phyloP scores from a whole-genome alignment of 306 rosid genomes.

The Casuarina equisetifolia region DNA sequence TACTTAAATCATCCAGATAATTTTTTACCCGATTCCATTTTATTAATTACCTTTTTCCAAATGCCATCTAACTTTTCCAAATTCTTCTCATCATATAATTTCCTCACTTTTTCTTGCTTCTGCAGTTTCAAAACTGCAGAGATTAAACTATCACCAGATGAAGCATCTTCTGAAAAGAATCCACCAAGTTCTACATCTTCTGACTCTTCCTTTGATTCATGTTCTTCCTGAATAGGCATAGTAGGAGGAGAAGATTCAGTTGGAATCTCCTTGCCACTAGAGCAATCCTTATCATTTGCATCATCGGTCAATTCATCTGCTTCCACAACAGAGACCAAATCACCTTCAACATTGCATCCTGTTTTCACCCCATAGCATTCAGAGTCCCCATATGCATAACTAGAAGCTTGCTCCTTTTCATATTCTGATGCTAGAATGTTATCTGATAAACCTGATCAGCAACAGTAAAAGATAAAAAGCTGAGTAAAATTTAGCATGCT shows the following conservation, averaged over 20 bases:
- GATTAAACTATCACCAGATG: constrained; percentile 46
- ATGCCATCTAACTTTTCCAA: constrained; percentile 83
- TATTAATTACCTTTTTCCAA: constrained; percentile 75
- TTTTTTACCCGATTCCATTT: constrained; percentile 2
- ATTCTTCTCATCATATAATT: constrained; percentile 58
- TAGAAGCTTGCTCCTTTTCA: constrained; percentile 54
- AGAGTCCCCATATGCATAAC: constrained; percentile 37
- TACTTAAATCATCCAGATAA: background rate
- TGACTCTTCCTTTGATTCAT: constrained; percentile 48
- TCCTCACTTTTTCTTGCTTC: constrained; percentile 62
- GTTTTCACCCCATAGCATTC: constrained; percentile 28
- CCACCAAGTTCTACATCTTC: constrained; percentile 77
- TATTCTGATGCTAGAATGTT: constrained; percentile 60
- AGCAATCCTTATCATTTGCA: constrained; percentile 34
- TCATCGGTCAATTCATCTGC: constrained; percentile 38
- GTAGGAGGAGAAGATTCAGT: constrained; percentile 29
- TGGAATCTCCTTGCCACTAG: constrained; percentile 36
- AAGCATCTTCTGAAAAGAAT: constrained; percentile 67
- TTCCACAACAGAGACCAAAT: constrained; percentile 26
- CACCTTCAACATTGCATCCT: constrained; percentile 25
- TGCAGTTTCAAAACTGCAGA: constrained; percentile 56
- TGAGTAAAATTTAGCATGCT: background rate
- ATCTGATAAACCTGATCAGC: constrained; percentile 71
- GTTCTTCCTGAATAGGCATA: constrained; percentile 40
- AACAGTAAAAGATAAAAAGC: constrained; percentile 21